Evolutionary conservation across 2,329 filamentous ascomycete genomes (phyloP), one percentile per base, ranked within the genome.

Genomic region (Ophioceras dolichostomum): DNA sequence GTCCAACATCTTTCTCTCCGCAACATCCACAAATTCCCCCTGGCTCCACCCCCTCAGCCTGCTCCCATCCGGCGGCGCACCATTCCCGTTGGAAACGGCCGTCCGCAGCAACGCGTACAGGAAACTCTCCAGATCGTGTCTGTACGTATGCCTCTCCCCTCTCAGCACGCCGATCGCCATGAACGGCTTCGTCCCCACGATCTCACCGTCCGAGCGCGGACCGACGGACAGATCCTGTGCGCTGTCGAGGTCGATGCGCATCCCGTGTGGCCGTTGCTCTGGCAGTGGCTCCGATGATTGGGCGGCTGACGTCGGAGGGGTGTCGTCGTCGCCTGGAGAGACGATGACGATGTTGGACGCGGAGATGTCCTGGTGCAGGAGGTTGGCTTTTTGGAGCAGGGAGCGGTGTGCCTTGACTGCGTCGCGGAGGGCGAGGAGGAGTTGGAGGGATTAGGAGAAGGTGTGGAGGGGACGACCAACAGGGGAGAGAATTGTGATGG

Each of bases 291-390:
- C n/a, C n/a, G n/a, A n/a, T n/a, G n/a, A n/a, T n/a, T n/a, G n/a
- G n/a, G n/a, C n/a, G n/a, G n/a, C n/a, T n/a, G n/a, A n/a, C n/a
- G n/a, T n/a, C n/a, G n/a, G n/a, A n/a, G n/a, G n/a, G 4, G 10
- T 13, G 10, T 8, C n/a, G 2, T 17, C n/a, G 12, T 10, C 10
- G n/a, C 13, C 4, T 10, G 17, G 4, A 14, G 13, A 16, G 8
- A 44, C 41, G 20, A 64, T 56, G 21, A 62, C 58, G 14, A 63
- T 55, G 34, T 60, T 62, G n/a, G 52, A 49, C 2, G 51, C 43
- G 0, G 53, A 62, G 12, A 64, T 53, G 27, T 62, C 53, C 22
- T 45, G 45, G 40, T 63, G 52, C 8, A 62, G 50, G 36, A 62
- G 57, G 5, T 49, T 47, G 10, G 52, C 49, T 5, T 53, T 38